These are phyloP conservation scores for Penicillium oxalicum DNA, from an alignment of 2,329 filamentous ascomycete species.

Conservation along the genomic window DNA sequence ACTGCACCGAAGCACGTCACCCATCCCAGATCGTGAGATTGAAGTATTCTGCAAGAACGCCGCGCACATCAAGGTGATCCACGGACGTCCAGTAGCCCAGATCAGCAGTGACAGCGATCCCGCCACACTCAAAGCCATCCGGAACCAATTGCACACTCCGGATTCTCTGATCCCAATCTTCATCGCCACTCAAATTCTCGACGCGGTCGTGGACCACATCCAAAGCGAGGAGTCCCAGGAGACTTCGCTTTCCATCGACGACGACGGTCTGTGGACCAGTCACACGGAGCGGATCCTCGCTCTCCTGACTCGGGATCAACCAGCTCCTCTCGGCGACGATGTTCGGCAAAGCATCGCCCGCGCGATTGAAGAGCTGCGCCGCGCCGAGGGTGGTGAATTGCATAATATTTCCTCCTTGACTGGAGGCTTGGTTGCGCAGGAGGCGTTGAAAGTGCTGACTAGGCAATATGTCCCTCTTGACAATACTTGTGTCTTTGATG, in stretches of 20 bases:
- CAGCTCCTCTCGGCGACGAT: constrained; percentile 44
- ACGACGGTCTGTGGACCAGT: constrained; percentile 28
- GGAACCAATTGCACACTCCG: constrained; percentile 37
- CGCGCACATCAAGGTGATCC: constrained; percentile 83
- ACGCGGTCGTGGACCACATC: constrained; percentile 50
- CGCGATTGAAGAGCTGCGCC: constrained; percentile 61
- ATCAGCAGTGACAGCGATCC: constrained; percentile 32
- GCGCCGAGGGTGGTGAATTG: constrained; percentile 76
- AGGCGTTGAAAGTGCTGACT: constrained; percentile 78
- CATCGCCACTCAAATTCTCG: constrained; percentile 52
- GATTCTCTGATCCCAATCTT: constrained; percentile 63
- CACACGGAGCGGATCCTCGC: constrained; percentile 26
- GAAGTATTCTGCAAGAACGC: constrained; percentile 95
- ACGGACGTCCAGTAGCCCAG: constrained; percentile 53
- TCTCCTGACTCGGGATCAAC: constrained; percentile 34
- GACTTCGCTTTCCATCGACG: constrained; percentile 25
- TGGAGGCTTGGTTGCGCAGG: constrained; percentile 92
- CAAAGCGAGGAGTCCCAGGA: constrained; percentile 30
- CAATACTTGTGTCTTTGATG: constrained; percentile 59
- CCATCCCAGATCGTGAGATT: constrained; percentile 65
- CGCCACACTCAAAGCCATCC: constrained; percentile 41
- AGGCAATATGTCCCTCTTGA: constrained; percentile 60
- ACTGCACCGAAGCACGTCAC: constrained; percentile 40
- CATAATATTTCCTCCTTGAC: constrained; percentile 86
- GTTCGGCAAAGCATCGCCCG: constrained; percentile 48